Percentiles rank a stretch among this genome's conserved stretches.
phyloP scores from a whole-genome alignment of 2,329 filamentous ascomycete species.

The Pyrenochaeta sp. region DNA sequence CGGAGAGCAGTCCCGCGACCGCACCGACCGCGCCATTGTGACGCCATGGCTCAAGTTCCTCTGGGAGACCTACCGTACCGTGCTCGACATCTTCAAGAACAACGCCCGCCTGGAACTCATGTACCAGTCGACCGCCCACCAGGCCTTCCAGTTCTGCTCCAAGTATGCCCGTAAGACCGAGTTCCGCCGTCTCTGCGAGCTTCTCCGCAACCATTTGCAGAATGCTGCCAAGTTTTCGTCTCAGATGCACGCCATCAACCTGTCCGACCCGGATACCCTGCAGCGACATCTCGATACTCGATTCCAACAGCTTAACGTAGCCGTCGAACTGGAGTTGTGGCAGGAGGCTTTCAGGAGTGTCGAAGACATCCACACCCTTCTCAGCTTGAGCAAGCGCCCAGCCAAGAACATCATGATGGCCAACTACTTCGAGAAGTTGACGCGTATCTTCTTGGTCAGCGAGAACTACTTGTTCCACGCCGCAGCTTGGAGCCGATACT shows the following conservation, averaged over 20 bases:
- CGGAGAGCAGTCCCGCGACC: conserved; percentile 95
- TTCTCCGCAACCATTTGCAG: conserved; percentile 97
- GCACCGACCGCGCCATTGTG: conserved; percentile 96
- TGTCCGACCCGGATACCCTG: conserved; percentile 95
- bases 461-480: conserved; percentile 99
- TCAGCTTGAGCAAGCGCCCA: conserved; percentile 96
- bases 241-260: conserved; percentile 99
- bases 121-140: conserved; percentile 97
- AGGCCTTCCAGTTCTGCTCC: conserved; percentile 98
- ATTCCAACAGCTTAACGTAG: conserved; percentile 98
- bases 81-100: conserved; percentile 98
- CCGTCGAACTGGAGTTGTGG: conserved; percentile 97
- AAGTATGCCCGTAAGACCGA: conserved; percentile 99
- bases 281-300: conserved; percentile 97
- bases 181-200: conserved; percentile 96
- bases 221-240: conserved; percentile 98
- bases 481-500: conserved; percentile 96
- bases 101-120: conserved; percentile 97
- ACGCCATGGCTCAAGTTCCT: conserved; percentile 99
- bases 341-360: conserved; percentile 99
- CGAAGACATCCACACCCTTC: conserved; percentile 96
- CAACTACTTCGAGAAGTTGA: conserved; percentile 99
- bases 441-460: conserved; percentile 96
- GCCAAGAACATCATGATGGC: conserved; percentile 99
- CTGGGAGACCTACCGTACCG: conserved; percentile 98